Conservation (phyloP, 2,329 filamentous ascomycete genomes). For the Beauveria caledonica region DNA sequence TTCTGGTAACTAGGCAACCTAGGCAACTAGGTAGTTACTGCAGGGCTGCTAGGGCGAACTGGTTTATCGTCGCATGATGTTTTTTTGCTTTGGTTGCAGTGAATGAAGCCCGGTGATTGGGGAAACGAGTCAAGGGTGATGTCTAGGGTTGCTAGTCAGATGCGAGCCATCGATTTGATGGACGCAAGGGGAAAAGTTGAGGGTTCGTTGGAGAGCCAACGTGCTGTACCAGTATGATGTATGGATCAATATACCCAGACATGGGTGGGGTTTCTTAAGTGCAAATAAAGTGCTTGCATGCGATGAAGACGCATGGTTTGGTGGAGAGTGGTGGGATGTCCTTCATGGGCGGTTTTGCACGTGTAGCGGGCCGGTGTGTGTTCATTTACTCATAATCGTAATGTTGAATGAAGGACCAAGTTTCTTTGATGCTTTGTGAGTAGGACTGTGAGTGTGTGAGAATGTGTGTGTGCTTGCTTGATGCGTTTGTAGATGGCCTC, state of each 20-base stretch:
- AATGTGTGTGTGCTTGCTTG: not conserved
- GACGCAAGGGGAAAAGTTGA: not conserved
- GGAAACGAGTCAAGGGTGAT: not conserved
- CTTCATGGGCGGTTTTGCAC: not conserved
- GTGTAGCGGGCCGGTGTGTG: not conserved
- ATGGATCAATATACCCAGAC: not conserved
- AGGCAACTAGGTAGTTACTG: not conserved
- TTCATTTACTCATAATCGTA: not conserved
- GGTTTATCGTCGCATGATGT: not conserved
- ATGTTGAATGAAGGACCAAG: not conserved
- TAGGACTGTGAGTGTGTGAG: too few relatives aligned
- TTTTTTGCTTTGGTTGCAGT: not conserved
- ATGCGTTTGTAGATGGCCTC: not conserved
- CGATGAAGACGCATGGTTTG: constrained; percentile 4
- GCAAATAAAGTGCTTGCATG: constrained; percentile 9
- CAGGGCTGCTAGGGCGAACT: constrained; percentile 6
- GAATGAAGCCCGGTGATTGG: too few relatives aligned
- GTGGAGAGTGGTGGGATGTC: not conserved
- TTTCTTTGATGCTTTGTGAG: not conserved
- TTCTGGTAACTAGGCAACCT: too few relatives aligned
- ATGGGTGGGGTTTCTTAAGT: not conserved
- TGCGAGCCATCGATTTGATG: not conserved
- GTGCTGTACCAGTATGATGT: not conserved
- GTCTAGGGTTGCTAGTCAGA: constrained; percentile 1
- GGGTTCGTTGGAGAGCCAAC: not conserved